phyloP scores from a whole-genome alignment of 2,329 filamentous ascomycete genomes.

The Fusarium pilosicola region DNA sequence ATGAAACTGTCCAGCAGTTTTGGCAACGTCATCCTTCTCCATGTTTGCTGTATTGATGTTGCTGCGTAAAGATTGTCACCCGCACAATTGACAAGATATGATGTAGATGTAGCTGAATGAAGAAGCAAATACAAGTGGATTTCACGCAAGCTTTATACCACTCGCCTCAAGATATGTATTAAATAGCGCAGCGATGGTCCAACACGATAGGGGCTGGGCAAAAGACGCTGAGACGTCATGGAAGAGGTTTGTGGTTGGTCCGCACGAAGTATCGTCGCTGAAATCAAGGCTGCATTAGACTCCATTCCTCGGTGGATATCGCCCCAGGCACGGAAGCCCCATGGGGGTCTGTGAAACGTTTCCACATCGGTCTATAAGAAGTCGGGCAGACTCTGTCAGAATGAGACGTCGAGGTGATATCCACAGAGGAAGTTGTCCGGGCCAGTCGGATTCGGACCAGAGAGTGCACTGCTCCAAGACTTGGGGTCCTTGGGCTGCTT shows the following conservation, averaged over 20 bases:
- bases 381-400: conserved; percentile 9
- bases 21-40: conserved; percentile 10
- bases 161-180: background rate
- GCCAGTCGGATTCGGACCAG: conserved; percentile 22
- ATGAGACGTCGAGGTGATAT: background rate
- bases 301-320: background rate
- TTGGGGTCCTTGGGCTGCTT: conserved; percentile 6
- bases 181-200: conserved; percentile 24
- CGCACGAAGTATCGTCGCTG: background rate
- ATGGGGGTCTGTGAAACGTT: conserved; percentile 24
- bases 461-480: background rate
- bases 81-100: background rate
- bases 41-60: background rate
- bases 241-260: background rate
- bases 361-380: background rate
- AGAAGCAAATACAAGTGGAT: background rate
- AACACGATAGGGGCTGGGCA: conserved; percentile 6
- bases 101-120: background rate
- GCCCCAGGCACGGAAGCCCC: conserved; percentile 4
- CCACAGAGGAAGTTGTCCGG: conserved; percentile 3
- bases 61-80: background rate
- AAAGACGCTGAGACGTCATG: conserved; percentile 15
- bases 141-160: conserved; percentile 4
- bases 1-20: conserved; percentile 8
- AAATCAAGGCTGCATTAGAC: conserved; percentile 25